These are phyloP conservation scores for Trichosporon sp. DNA, from an alignment of 1,284 basidiomycete species.

Conservation along the genomic window DNA sequence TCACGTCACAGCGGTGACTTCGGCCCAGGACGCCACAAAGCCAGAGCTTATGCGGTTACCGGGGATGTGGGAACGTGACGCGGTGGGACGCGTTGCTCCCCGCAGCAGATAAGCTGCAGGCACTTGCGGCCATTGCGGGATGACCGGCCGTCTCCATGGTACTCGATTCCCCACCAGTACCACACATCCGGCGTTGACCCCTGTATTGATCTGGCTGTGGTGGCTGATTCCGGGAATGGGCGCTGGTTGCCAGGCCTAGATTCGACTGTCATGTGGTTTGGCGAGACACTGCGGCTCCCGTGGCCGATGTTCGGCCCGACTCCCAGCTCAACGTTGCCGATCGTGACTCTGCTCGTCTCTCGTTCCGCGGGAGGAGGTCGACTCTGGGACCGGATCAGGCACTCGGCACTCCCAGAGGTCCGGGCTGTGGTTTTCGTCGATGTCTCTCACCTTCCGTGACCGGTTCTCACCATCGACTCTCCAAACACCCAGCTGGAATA, in stretches of 20 bases:
- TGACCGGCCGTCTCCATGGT: not conserved
- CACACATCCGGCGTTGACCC: no score
- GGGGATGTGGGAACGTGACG: slow-evolving; percentile 1
- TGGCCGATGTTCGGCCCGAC: not conserved
- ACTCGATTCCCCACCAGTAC: no score
- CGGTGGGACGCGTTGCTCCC: not conserved
- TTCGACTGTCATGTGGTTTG: not conserved
- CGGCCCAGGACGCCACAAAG: not conserved
- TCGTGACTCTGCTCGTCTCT: not conserved
- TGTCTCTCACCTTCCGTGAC: not conserved
- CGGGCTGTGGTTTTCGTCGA: not conserved
- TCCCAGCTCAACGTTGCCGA: not conserved
- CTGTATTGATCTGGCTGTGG: no score
- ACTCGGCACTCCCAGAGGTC: slow-evolving; percentile 2
- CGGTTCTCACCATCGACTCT: no score
- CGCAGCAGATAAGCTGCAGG: not conserved
- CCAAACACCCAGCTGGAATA: no score
- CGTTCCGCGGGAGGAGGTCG: not conserved
- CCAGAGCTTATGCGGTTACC: not conserved
- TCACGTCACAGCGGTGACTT: not conserved
- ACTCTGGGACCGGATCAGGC: not conserved
- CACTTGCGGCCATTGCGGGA: not conserved
- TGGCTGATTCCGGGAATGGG: not conserved
- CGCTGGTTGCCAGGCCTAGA: not conserved
- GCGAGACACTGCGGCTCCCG: not conserved